Base-by-base conservation (phyloP, 1,139 yeast genomes). In the Kazachstania sp. region DNA sequence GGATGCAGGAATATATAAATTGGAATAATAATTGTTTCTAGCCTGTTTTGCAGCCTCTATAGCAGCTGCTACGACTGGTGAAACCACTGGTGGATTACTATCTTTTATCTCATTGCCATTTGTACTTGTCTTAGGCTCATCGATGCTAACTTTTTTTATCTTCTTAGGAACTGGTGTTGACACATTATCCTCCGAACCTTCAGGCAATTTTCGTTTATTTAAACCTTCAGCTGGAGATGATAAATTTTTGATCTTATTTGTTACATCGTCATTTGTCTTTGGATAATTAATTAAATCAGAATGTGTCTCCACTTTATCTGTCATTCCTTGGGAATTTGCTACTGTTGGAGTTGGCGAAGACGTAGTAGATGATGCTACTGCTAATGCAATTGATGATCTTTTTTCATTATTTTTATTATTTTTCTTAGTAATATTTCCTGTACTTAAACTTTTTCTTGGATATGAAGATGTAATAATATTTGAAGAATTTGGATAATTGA, bases 1-100 rank as follows among this genome's bases (percentile, higher is more conserved):
- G 4, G 52, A 51, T 34, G 54, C 54, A 19, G 52, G 37, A 7
- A 46, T 18, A 39, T 47, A 47, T 30, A 46, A 28, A 28, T 39
- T 31, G 2, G 39, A 13, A 40, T 49, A 47, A 15, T 45, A 34
- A 26, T 34, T 41, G 11, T 23, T 31, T 12, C 23, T 32, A 4
- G 41, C 35, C 7, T 32, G 35, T 32, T 32, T 32, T 32, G 35
- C 35, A 13, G 35, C 35, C 16, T 15, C 35, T n/a, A 32, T 32
- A 9, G 35, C 35, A 13, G 35, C 35, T 32, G 18, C 35, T 1
- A 32, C 35, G 4, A 16, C 35, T n/a, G 35, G 34, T 30, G 34
- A n/a, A 30, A 30, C 2, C 6, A 7, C 16, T 4, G 35, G 35
- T 4, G 18, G 35, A 32, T 32, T 32, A n/a, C n/a, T 32, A 5